Base-by-base conservation (phyloP, 768 basidiomycete genomes). In the Lentinus tigrinus region DNA sequence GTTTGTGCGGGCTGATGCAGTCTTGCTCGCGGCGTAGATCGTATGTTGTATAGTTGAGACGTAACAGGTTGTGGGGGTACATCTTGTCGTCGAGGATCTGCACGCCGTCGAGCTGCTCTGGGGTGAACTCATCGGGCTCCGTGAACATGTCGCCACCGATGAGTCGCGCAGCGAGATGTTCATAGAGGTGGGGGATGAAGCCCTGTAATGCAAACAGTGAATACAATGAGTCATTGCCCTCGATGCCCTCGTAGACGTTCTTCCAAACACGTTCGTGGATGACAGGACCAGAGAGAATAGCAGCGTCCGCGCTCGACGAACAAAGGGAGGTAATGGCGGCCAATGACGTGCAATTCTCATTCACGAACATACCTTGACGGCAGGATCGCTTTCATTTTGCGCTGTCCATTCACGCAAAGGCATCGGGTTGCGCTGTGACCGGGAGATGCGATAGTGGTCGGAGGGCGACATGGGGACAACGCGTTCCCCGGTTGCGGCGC, bases 251-350 rank as follows among this genome's bases (percentile, higher is more conserved):
- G 65, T 89, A 95, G 3, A 83, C 73, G 62, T 78, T 81, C 52
- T 72, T 75, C 95, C 95, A 98, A 31, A 92, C 70, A 44, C 80
- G 80, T 46, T 79, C 77, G 48, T 81, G 81, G 47, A 89, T 72
- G 23, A 70, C 72, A 9, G 74, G 67, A 14, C 11, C 24, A 65
- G 65, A 31, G 52, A 66, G 3, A n/a, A 34, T 52, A 67, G 79
- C 64, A 61, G 74, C 67, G 65, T 64, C 58, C 23, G 65, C 66
- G 76, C 79, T 31, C 46, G 61, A 50, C 63, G 75, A 44, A 42
- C 47, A 61, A 9, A 80, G 71, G n/a, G 65, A 63, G 19, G 37
- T 65, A 21, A 80, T 70, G 14, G 73, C 58, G 23, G 59, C 42
- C 16, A n/a, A n/a, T n/a, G n/a, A n/a, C n/a, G n/a, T n/a, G n/a